phyloP scores from a whole-genome alignment of 805 yeast species.

The Metschnikowia amazonensis region DNA sequence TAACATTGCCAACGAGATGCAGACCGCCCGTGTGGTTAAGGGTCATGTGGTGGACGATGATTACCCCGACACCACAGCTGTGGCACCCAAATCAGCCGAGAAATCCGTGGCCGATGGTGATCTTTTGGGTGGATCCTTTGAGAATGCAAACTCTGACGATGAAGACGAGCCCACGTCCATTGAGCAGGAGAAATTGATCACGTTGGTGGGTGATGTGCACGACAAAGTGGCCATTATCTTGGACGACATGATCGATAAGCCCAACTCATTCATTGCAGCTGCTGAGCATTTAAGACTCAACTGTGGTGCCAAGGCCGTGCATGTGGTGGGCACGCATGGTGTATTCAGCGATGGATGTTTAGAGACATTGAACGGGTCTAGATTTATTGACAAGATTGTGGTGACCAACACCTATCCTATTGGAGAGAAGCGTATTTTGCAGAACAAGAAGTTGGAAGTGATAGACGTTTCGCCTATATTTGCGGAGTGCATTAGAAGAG shows the following conservation, averaged over 20 bases:
- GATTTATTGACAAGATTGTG: constrained; percentile 84
- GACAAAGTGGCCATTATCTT: constrained; percentile 88
- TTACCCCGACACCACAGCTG: constrained; percentile 30
- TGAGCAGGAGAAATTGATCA: constrained; percentile 79
- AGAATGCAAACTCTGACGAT: constrained; percentile 79
- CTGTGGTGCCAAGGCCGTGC: constrained; percentile 93
- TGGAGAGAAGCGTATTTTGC: constrained; percentile 52
- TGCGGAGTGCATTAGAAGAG: constrained; percentile 98
- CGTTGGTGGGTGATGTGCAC: constrained; percentile 93
- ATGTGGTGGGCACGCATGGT: constrained; percentile 94
- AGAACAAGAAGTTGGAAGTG: constrained; percentile 64
- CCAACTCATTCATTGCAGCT: constrained; percentile 90
- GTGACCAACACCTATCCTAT: constrained; percentile 97
- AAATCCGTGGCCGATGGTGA: constrained; percentile 33
- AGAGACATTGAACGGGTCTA: constrained; percentile 70
- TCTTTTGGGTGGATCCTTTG: constrained; percentile 78
- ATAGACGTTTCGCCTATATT: constrained; percentile 93
- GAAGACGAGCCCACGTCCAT: constrained; percentile 68
- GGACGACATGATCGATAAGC: constrained; percentile 97
- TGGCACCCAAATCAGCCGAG: constrained; percentile 1
- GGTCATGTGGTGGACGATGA: constrained; percentile 97
- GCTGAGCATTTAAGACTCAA: constrained; percentile 95
- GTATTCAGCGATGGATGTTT: constrained; percentile 84
- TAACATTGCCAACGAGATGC: constrained; percentile 73
- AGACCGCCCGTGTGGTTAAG: constrained; percentile 91